Percentiles rank a stretch among this genome's conserved stretches.
Evolutionary conservation across 164 flowering plant species (phyloP).

Genomic region (Tetrastigma voinierianum): DNA sequence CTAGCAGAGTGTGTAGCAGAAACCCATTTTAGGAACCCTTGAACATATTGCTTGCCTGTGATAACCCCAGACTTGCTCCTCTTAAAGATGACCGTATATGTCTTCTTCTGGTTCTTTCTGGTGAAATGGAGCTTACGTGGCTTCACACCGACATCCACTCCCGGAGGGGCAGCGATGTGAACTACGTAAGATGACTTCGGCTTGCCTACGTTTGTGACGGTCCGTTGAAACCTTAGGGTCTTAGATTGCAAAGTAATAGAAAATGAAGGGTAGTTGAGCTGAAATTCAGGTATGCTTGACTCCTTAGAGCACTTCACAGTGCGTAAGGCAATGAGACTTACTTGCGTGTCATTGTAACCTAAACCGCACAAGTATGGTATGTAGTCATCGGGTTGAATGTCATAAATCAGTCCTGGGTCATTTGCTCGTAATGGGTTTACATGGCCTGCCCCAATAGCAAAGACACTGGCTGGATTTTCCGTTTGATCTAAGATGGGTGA

Average conservation of each 20-base stretch:
- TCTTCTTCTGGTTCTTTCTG: background rate
- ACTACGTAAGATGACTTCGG: background rate
- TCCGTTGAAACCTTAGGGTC: background rate
- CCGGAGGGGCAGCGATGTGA: background rate
- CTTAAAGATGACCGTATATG: background rate
- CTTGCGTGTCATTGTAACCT: background rate
- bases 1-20: too few species aligned
- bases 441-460: background rate
- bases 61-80: too few species aligned
- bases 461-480: background rate
- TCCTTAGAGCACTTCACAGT: background rate
- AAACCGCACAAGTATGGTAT: background rate
- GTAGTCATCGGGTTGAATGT: background rate
- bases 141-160: background rate
- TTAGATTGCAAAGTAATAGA: background rate
- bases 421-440: too few species aligned
- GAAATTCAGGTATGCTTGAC: constrained; percentile 1
- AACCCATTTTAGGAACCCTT: too few species aligned
- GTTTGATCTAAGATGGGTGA: background rate
- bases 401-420: constrained; percentile 1
- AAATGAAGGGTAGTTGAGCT: constrained; percentile 13
- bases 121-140: background rate
- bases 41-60: too few species aligned
- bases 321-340: background rate
- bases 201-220: background rate